These are phyloP conservation scores for Acephala macrosclerotiorum DNA, from an alignment of 2,329 filamentous ascomycete genomes.

Conservation along the genomic window DNA sequence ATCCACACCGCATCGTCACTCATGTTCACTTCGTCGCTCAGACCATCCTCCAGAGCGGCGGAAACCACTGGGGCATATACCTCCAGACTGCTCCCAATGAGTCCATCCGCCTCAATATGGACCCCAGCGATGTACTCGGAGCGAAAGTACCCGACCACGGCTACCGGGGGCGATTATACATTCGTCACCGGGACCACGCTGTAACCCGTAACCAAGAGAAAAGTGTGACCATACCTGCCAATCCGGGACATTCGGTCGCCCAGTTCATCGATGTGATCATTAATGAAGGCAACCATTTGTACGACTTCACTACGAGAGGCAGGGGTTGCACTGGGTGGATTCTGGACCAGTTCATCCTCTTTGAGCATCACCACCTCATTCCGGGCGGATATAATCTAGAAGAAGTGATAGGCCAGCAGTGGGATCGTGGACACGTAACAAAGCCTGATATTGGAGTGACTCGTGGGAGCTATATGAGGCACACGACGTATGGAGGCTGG, in stretches of 20 bases:
- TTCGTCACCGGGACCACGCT: conserved; percentile 5
- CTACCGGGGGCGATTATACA: conserved; percentile 3
- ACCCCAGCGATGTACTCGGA: conserved; percentile 5
- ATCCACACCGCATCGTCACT: conserved; percentile 9
- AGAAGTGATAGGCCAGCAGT: conserved; percentile 8
- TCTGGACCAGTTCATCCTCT: conserved; percentile 14
- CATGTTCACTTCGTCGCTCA: conserved; percentile 14
- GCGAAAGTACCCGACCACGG: conserved; percentile 4
- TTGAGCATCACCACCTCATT: conserved; percentile 10
- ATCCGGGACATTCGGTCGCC: conserved; percentile 9
- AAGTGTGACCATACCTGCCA: conserved; percentile 9
- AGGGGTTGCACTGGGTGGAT: conserved; percentile 20
- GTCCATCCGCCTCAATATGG: conserved; percentile 6
- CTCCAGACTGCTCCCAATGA: conserved; percentile 4
- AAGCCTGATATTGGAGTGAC: conserved; percentile 2
- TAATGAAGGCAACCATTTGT: conserved; percentile 11
- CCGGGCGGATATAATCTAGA: not conserved
- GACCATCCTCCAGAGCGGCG: conserved; percentile 9
- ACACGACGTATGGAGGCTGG: conserved; percentile 9
- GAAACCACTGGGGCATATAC: conserved; percentile 16
- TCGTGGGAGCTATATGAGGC: not conserved
- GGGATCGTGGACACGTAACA: not conserved
- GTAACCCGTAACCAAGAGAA: conserved; percentile 8
- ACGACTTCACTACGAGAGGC: conserved; percentile 15
- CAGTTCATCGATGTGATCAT: conserved; percentile 8